Conservation (phyloP, 2,329 filamentous ascomycete species). For the Fragosphaeria purpurea region DNA sequence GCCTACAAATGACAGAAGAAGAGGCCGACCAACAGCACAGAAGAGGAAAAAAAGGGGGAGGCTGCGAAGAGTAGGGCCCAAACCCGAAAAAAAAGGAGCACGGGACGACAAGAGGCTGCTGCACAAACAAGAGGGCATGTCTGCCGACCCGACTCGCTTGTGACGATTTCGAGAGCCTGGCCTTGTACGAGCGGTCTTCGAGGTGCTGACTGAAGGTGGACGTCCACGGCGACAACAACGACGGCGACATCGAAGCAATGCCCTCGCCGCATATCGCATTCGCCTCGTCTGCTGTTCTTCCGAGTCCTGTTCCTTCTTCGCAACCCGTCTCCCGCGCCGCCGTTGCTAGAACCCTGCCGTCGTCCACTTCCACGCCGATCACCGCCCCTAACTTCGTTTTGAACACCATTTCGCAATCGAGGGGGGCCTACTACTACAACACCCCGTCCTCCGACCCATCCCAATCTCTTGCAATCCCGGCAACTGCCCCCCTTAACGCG, state of each 20-base stretch:
- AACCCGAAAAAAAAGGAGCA: too few relatives aligned
- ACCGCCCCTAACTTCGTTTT: constrained; percentile 8
- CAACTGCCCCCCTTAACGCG: neutral
- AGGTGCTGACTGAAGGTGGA: neutral
- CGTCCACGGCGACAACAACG: neutral
- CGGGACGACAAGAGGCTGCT: constrained; percentile 12
- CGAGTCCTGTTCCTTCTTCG: constrained; percentile 2
- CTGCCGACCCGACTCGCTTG: neutral
- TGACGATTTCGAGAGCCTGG: neutral
- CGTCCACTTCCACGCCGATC: constrained; percentile 11
- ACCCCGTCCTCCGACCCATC: neutral
- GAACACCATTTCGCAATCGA: constrained; percentile 2
- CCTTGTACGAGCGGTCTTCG: neutral
- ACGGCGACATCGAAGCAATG: constrained; percentile 8
- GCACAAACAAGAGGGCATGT: neutral
- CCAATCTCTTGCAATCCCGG: neutral
- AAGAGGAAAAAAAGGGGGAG: too few relatives aligned
- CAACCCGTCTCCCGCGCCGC: constrained; percentile 3
- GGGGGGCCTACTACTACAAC: constrained; percentile 6
- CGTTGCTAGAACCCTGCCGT: constrained; percentile 8
- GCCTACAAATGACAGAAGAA: constrained; percentile 32
- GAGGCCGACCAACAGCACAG: constrained; percentile 41
- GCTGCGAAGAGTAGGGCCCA: too few relatives aligned
- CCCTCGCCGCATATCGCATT: constrained; percentile 9
- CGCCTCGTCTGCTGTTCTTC: constrained; percentile 6